phyloP scores from a whole-genome alignment of 2,329 filamentous ascomycete genomes.

The Epicoccum nigrum region DNA sequence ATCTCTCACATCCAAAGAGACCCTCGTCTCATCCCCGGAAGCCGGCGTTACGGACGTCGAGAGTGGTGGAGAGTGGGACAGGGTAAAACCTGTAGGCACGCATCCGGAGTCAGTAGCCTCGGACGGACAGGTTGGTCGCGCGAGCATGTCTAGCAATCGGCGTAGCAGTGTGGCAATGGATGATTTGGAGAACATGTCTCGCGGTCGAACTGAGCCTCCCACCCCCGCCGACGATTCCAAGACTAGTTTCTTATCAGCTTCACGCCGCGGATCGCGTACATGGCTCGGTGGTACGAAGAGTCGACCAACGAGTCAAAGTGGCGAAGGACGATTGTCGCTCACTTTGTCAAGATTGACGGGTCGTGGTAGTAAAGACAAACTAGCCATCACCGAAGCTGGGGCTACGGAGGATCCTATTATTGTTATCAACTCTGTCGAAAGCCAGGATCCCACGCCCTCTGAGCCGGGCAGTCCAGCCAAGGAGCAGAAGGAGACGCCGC shows the following conservation, averaged over 20 bases:
- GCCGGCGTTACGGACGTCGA: constrained; percentile 18
- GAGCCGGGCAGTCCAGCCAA: constrained; percentile 23
- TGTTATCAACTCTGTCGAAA: constrained; percentile 30
- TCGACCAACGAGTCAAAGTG: constrained; percentile 51
- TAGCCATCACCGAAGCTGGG: constrained; percentile 31
- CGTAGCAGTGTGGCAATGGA: constrained; percentile 51
- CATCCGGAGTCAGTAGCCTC: constrained; percentile 23
- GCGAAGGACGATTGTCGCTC: constrained; percentile 50
- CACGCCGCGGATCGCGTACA: constrained; percentile 41
- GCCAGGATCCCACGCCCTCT: constrained; percentile 2
- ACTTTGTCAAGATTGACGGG: constrained; percentile 49
- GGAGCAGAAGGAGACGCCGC: constrained; percentile 31
- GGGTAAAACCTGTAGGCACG: constrained; percentile 21
- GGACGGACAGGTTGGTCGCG: constrained; percentile 39
- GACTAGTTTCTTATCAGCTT: constrained; percentile 38
- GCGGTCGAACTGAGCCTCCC: constrained; percentile 44
- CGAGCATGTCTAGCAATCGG: constrained; percentile 46
- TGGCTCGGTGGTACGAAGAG: constrained; percentile 46
- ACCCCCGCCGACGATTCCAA: constrained; percentile 54
- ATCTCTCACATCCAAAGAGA: constrained; percentile 37
- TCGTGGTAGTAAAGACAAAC: constrained; percentile 52
- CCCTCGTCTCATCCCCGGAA: constrained; percentile 26
- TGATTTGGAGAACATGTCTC: constrained; percentile 41
- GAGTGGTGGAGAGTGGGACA: constrained; percentile 32
- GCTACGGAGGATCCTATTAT: constrained; percentile 37